A percentile compares a stretch with the other conserved stretches of the same genome.
phyloP scores from a whole-genome alignment of 345 rosid genomes.

The Pugionium cornutum region DNA sequence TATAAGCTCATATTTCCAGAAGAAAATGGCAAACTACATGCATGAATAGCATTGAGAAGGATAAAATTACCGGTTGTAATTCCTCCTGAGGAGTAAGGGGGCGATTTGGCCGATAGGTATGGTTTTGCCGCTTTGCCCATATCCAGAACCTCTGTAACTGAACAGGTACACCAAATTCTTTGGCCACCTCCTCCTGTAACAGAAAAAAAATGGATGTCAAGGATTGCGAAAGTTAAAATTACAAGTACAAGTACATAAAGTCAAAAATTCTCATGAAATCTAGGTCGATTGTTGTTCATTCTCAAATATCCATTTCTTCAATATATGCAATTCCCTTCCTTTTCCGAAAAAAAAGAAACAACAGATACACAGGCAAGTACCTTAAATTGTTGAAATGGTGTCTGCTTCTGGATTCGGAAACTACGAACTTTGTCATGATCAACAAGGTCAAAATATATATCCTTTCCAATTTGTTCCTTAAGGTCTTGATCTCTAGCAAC shows the following conservation, averaged over 20 bases:
- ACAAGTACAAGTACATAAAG: slow-evolving; percentile 5
- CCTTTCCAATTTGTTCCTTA: slow-evolving; percentile 82
- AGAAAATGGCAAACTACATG: slow-evolving; percentile 16
- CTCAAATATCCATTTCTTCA: not conserved
- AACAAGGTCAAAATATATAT: slow-evolving; percentile 91
- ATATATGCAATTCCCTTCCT: not conserved
- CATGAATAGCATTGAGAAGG: slow-evolving; percentile 17
- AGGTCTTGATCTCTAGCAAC: slow-evolving; percentile 93
- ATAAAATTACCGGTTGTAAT: slow-evolving; percentile 59
- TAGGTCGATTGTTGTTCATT: slow-evolving; percentile 14
- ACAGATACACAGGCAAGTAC: slow-evolving; percentile 41
- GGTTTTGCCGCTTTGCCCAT: slow-evolving; percentile 95
- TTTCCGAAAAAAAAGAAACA: slow-evolving; percentile 5
- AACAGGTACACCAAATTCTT: slow-evolving; percentile 27
- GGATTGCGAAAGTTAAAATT: slow-evolving; percentile 6
- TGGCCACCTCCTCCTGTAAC: slow-evolving; percentile 55
- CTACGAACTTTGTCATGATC: slow-evolving; percentile 92
- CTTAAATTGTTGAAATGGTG: slow-evolving; percentile 74
- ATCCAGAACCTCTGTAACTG: slow-evolving; percentile 93
- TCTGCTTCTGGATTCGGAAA: slow-evolving; percentile 89
- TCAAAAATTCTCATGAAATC: not conserved
- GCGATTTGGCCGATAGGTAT: slow-evolving; percentile 87
- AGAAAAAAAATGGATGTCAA: slow-evolving; percentile 23
- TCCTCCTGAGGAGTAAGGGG: slow-evolving; percentile 80
- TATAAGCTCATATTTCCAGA: not conserved